Evolutionary conservation across 768 basidiomycete species (phyloP).

Genomic region (Termitomyces bulborhizus): DNA sequence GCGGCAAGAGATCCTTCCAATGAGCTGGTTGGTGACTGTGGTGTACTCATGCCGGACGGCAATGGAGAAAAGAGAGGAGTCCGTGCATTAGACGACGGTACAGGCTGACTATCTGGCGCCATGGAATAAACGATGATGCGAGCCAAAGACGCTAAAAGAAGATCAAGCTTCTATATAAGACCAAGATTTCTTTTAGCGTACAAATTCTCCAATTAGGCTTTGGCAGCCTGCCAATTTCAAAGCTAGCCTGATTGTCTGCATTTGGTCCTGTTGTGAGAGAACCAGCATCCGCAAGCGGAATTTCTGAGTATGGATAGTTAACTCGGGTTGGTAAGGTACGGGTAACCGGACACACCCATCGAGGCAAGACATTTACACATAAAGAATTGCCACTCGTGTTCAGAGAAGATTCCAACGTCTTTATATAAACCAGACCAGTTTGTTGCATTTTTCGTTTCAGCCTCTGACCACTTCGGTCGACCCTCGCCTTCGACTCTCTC

Average conservation of each 20-base stretch:
- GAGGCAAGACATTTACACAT: conserved; percentile 87
- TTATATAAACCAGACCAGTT: conserved; percentile 74
- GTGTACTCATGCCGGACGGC: conserved; percentile 57
- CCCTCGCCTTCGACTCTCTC: conserved; percentile 56
- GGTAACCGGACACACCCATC: conserved; percentile 50
- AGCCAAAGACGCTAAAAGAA: conserved; percentile 61
- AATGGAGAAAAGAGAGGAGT: conserved; percentile 75
- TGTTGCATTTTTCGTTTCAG: conserved; percentile 30
- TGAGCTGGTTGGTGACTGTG: conserved; percentile 37
- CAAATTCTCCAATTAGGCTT: conserved; percentile 71
- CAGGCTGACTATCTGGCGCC: conserved; percentile 54
- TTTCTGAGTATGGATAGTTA: conserved; percentile 37
- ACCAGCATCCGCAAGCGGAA: conserved; percentile 66
- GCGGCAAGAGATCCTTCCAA: conserved; percentile 56
- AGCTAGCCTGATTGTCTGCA: conserved; percentile 66
- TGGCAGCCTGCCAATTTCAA: conserved; percentile 68
- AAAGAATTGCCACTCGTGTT: conserved; percentile 77
- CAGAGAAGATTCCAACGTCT: conserved; percentile 82
- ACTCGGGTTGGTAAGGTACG: conserved; percentile 1
- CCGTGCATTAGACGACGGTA: conserved; percentile 52
- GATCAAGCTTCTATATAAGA: conserved; percentile 8
- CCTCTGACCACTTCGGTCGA: conserved; percentile 47
- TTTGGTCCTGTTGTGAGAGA: conserved; percentile 71
- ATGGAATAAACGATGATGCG: conserved; percentile 88
- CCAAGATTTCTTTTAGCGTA: conserved; percentile 26